Evolutionary conservation across 2,329 filamentous ascomycete species (phyloP).

Genomic region (Aspergillus sclerotialis): DNA sequence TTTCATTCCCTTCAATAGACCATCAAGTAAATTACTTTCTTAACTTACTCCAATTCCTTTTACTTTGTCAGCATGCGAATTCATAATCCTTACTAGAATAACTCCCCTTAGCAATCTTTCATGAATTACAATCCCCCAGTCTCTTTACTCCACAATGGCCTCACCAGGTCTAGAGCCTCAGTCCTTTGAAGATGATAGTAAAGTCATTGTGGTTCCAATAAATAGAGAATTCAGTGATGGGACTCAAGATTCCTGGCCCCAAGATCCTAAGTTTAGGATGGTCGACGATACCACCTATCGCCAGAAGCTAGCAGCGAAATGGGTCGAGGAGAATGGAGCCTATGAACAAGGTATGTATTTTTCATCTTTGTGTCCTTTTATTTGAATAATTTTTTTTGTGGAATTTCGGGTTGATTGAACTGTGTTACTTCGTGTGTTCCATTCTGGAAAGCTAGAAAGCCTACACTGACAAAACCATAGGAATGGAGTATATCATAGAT

Average conservation of each 20-base stretch:
- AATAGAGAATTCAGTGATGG: constrained; percentile 34
- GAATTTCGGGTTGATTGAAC: constrained; percentile 1
- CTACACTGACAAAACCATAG: constrained; percentile 16
- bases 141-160: constrained; percentile 3
- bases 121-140: background rate
- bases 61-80: background rate
- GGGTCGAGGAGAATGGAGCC: constrained; percentile 41
- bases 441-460: constrained; percentile 1
- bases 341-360: constrained; percentile 26
- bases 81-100: background rate
- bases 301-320: constrained; percentile 40
- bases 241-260: constrained; percentile 28
- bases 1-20: too few relatives aligned
- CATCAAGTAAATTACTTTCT: too few relatives aligned
- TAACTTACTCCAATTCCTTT: background rate
- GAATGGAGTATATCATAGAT: constrained; percentile 45
- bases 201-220: constrained; percentile 24
- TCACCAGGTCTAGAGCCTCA: constrained; percentile 2
- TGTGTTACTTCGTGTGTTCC: background rate
- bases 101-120: background rate
- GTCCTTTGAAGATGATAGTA: constrained; percentile 12
- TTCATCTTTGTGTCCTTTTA: constrained; percentile 1
- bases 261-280: constrained; percentile 22
- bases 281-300: constrained; percentile 41
- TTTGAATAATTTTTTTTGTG: constrained; percentile 1